Conservation (phyloP, 345 rosid genomes). For the Euphorbia pulcherrima region DNA sequence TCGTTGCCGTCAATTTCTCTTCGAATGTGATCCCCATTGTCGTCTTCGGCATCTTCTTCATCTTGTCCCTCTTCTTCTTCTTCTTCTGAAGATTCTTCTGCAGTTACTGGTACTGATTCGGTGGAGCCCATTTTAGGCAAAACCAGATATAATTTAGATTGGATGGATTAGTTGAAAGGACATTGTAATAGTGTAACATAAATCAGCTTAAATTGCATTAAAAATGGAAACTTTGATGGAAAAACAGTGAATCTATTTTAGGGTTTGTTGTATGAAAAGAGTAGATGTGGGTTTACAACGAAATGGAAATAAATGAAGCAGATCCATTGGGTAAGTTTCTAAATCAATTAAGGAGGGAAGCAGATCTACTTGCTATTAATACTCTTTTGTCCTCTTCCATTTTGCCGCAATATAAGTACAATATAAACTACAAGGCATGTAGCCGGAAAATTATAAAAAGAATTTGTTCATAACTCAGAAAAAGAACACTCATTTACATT, state of each 20-base stretch:
- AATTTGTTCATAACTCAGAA: too few relatives aligned
- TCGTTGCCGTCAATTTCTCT: conserved; percentile 26
- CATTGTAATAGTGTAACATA: background rate
- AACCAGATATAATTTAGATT: background rate
- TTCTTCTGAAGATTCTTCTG: conserved; percentile 47
- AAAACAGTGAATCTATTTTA: background rate
- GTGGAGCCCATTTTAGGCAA: conserved; percentile 55
- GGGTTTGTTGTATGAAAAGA: background rate
- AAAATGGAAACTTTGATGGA: background rate
- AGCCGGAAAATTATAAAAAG: too few relatives aligned
- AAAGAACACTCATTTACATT: too few relatives aligned
- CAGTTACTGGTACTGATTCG: conserved; percentile 48
- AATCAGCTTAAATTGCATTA: background rate
- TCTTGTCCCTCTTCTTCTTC: conserved; percentile 29
- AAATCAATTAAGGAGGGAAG: background rate
- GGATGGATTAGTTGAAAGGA: background rate
- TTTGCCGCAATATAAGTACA: too few relatives aligned
- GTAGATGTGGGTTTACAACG: background rate
- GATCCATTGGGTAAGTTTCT: background rate
- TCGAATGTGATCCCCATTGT: conserved; percentile 21
- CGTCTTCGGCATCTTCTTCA: conserved; percentile 37
- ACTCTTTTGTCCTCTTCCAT: too few relatives aligned
- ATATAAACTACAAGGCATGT: too few relatives aligned
- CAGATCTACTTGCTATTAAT: conserved; percentile 1
- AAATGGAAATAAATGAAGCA: background rate